Evolutionary conservation across 176 grass and related monocot species (phyloP).

Genomic region (Hordeum vulgare): DNA sequence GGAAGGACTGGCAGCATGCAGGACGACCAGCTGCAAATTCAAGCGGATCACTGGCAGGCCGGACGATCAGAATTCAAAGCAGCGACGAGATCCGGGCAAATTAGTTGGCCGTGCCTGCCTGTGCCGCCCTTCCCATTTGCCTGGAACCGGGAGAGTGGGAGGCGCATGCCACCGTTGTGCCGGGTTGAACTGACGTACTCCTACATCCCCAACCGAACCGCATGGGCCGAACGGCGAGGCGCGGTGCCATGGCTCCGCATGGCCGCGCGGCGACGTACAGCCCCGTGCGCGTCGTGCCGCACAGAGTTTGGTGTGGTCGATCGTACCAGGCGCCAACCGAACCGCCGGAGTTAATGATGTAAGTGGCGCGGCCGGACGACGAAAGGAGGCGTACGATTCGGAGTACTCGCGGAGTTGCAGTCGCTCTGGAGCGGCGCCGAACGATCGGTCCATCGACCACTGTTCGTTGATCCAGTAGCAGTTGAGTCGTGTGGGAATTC

Average conservation of each 20-base stretch:
- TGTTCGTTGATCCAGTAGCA: neutral
- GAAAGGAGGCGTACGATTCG: too few relatives aligned
- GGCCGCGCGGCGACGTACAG: neutral
- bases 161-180: neutral
- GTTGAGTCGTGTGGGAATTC: neutral
- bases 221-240: neutral
- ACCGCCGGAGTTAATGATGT: neutral
- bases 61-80: neutral
- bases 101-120: neutral
- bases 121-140: neutral
- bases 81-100: neutral
- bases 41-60: neutral
- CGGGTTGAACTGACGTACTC: neutral
- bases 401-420: too few relatives aligned
- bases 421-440: neutral
- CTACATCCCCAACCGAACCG: neutral
- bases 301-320: neutral
- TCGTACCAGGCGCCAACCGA: neutral
- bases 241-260: neutral
- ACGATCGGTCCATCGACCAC: neutral
- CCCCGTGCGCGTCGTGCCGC: neutral
- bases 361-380: neutral
- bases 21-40: constrained; percentile 8
- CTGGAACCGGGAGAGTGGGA: neutral
- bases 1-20: neutral